Evolutionary conservation across 306 rosid genomes (phyloP).

Genomic region (Albizia julibrissin): DNA sequence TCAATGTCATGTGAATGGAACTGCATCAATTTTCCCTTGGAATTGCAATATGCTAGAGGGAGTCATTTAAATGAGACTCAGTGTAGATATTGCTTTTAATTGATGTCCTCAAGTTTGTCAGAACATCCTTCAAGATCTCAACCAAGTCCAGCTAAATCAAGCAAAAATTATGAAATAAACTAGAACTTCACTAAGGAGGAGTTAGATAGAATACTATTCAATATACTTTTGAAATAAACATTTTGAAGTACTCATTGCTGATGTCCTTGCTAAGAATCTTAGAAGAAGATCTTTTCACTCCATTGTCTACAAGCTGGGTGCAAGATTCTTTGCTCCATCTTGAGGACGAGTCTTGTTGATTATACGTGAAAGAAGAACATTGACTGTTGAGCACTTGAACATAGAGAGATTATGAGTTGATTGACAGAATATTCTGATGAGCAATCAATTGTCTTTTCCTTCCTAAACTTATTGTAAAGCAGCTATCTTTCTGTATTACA

Average conservation of each 20-base stretch:
- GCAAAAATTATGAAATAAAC: neutral
- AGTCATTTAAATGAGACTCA: neutral
- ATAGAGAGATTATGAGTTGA: neutral
- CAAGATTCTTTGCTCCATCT: neutral
- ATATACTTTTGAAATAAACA: neutral
- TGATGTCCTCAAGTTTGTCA: neutral
- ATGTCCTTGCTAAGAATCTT: neutral
- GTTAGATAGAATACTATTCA: neutral
- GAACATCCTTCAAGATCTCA: neutral
- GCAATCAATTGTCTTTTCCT: neutral
- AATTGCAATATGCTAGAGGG: neutral
- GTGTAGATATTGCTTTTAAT: neutral
- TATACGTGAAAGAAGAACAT: neutral
- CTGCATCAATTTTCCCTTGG: constrained; percentile 3
- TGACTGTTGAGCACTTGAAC: neutral
- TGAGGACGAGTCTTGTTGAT: neutral
- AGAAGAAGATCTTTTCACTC: neutral
- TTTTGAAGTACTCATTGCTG: neutral
- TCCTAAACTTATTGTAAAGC: neutral
- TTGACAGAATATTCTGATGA: neutral
- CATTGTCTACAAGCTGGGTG: neutral
- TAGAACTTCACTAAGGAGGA: neutral
- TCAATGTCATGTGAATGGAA: neutral
- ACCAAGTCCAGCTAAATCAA: neutral
- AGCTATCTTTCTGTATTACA: neutral